phyloP scores from a whole-genome alignment of 768 basidiomycete genomes.

The Exidia glandulosa region DNA sequence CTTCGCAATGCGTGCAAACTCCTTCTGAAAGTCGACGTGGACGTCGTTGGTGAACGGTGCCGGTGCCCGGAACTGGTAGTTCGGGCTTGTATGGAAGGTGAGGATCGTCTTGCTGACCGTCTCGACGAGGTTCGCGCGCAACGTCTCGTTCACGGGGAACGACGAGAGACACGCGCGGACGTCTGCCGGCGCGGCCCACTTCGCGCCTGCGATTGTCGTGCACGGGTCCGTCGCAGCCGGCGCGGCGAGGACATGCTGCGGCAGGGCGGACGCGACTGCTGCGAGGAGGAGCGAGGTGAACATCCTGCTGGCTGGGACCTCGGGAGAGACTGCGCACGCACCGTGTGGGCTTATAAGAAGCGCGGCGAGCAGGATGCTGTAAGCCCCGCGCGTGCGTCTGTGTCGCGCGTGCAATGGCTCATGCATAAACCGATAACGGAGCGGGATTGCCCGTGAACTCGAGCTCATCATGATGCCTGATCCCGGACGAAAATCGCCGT shows the following conservation, averaged over 20 bases:
- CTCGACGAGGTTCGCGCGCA: constrained; percentile 47
- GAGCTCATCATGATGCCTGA: too few relatives aligned
- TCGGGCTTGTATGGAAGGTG: constrained; percentile 50
- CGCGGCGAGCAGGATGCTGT: too few relatives aligned
- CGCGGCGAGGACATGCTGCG: background rate
- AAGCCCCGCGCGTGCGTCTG: too few relatives aligned
- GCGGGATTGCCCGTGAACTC: too few relatives aligned
- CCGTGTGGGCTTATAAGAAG: background rate
- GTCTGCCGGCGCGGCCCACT: constrained; percentile 42
- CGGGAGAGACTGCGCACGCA: too few relatives aligned
- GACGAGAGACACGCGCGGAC: constrained; percentile 40
- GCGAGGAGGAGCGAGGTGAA: background rate
- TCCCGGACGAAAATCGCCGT: too few relatives aligned
- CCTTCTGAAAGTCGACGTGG: constrained; percentile 42
- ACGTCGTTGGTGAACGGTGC: constrained; percentile 42
- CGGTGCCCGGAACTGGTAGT: constrained; percentile 47
- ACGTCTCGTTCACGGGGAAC: constrained; percentile 33
- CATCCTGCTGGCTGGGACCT: background rate
- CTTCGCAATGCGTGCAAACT: constrained; percentile 35
- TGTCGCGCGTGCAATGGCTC: too few relatives aligned
- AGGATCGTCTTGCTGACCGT: constrained; percentile 42
- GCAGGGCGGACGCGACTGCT: background rate
- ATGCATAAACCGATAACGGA: too few relatives aligned
- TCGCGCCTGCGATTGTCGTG: constrained; percentile 38
- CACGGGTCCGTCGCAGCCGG: constrained; percentile 30